Evolutionary conservation across 1,139 yeast species (phyloP).

Genomic region (Blastobotrys raffinosifermentans): DNA sequence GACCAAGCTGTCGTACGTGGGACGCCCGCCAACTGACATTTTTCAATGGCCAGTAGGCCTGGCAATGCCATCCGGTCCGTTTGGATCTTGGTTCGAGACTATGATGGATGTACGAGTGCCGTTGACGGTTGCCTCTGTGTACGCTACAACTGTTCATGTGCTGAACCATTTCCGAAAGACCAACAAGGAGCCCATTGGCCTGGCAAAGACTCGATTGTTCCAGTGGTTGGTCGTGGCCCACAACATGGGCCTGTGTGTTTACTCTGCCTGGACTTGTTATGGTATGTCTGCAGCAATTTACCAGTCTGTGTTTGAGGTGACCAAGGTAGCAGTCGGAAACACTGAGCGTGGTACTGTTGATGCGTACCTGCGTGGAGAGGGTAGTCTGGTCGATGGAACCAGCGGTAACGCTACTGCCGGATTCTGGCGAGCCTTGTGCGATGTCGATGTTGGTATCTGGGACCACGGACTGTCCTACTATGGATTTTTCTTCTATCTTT

Average conservation of each 20-base stretch:
- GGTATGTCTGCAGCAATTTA: slow-evolving; percentile 57
- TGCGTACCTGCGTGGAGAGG: slow-evolving; percentile 30
- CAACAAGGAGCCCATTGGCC: slow-evolving; percentile 48
- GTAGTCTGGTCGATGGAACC: slow-evolving; percentile 15
- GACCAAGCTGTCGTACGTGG: slow-evolving; percentile 17
- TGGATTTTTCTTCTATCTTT: slow-evolving; percentile 64
- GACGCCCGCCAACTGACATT: slow-evolving; percentile 25
- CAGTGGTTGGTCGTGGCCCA: slow-evolving; percentile 55
- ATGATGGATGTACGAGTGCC: slow-evolving; percentile 44
- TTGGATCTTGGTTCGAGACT: slow-evolving; percentile 29
- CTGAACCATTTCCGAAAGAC: slow-evolving; percentile 43
- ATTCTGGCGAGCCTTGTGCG: slow-evolving; percentile 61
- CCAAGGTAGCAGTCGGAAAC: slow-evolving; percentile 11
- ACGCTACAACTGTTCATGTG: slow-evolving; percentile 55
- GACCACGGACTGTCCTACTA: slow-evolving; percentile 48
- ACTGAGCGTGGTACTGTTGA: slow-evolving; percentile 11
- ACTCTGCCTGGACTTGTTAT: slow-evolving; percentile 66
- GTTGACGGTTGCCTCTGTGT: slow-evolving; percentile 51
- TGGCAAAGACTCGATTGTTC: slow-evolving; percentile 46
- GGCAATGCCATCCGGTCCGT: slow-evolving; percentile 26
- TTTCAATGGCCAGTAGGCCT: slow-evolving; percentile 28
- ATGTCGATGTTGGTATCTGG: slow-evolving; percentile 57
- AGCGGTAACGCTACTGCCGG: slow-evolving; percentile 6
- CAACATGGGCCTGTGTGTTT: slow-evolving; percentile 55
- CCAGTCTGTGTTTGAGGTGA: slow-evolving; percentile 23